Base-by-base conservation (phyloP, 352 stramenopile genomes). In the Phytophthora gonapodyides region DNA sequence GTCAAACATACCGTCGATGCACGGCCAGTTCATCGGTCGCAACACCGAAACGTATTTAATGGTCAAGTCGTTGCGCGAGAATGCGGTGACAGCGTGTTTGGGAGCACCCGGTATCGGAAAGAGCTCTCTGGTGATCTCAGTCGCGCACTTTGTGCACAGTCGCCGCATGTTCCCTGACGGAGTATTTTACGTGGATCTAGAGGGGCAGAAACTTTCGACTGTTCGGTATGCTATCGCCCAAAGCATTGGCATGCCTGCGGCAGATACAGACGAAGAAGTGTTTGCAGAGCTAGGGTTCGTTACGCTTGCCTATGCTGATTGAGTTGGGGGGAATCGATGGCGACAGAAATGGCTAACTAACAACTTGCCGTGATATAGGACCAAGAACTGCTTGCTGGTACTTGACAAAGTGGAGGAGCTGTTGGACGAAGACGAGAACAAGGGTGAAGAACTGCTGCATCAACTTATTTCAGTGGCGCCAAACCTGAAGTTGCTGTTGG, bases 401-500 rank as follows among this genome's bases (percentile, higher is more conserved):
- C 55, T 94, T 2, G 84, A 94, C 57, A 94, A 94, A 55, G 82
- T 89, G 3, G 82, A 94, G 57, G 84, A 92, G 36, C 33, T 94
- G 8, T 59, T 94, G 15, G 84, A 94, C 40, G 74, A 89, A 61
- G 81, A 94, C 55, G 76, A 90, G 43, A 78, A 79, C 57, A 90
- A 88, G 57, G 74, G 78, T 9, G 78, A 89, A 53, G 80, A 88
- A 38, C 61, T 91, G 15, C 63, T 94, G 9, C 76, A 79, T 1
- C 81, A 87, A 13, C 64, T 94, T 37, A 87, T 94, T 36, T 85
- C 81, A 4, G 80, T 87, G 17, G 82, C 84, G 17, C 83, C 76
- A 4, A 84, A 91, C 54, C 77, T 82, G 27, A 79, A 82, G 7
- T 62, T 94, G 21, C 56, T 94, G 27, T 66, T 94, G 19, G 84